phyloP scores from a whole-genome alignment of 2,329 filamentous ascomycete species.

The Beauveria medogensis region DNA sequence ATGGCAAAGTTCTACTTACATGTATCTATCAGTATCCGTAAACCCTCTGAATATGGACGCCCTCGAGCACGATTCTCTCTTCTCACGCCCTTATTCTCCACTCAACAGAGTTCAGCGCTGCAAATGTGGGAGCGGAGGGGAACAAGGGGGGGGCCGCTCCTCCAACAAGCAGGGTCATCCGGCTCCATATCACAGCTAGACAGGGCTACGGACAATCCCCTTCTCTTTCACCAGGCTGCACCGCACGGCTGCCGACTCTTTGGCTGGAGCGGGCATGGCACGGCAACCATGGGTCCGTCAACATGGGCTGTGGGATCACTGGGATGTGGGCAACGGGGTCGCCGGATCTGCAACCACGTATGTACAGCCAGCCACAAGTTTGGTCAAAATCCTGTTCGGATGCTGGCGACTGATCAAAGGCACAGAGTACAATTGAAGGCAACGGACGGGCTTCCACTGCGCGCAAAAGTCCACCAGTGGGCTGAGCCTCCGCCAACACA shows the following conservation, averaged over 20 bases:
- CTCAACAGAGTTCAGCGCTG: background rate
- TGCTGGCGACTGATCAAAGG: background rate
- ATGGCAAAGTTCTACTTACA: background rate
- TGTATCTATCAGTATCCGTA: too few species aligned
- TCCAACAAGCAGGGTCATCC: background rate
- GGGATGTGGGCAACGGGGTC: slow-evolving; percentile 2
- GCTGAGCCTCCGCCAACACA: background rate
- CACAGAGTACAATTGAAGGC: background rate
- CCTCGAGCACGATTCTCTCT: background rate
- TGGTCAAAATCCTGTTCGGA: background rate
- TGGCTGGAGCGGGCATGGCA: background rate
- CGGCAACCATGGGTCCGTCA: too few species aligned
- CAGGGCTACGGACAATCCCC: background rate
- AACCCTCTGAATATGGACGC: background rate
- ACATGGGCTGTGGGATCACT: background rate
- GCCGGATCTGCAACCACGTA: slow-evolving; percentile 3
- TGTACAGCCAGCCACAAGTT: background rate
- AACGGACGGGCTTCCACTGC: background rate
- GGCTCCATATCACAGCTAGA: slow-evolving; percentile 7
- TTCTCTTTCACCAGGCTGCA: background rate
- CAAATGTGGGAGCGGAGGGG: background rate
- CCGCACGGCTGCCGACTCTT: background rate
- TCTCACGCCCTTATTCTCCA: background rate
- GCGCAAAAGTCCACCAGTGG: background rate
- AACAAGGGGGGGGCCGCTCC: background rate